Percentiles rank a stretch among this genome's conserved stretches.
Conservation (phyloP, 139 green algal genomes). For the Coccomyxa sp. region DNA sequence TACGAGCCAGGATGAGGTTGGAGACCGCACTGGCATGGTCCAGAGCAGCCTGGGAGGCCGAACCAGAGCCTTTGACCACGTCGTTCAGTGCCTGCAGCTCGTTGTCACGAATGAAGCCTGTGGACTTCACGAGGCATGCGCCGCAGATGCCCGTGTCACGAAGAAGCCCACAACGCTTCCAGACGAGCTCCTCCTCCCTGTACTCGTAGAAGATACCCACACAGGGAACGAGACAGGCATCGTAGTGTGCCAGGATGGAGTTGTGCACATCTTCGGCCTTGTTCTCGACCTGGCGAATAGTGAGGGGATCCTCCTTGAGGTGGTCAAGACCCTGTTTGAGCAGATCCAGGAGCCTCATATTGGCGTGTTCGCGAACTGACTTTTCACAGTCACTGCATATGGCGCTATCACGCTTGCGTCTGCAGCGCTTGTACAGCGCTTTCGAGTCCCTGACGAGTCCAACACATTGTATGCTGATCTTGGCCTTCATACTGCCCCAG, state of each 20-base stretch:
- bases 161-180: background rate
- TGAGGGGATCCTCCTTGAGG: background rate
- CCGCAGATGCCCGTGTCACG: background rate
- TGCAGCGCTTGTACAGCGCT: background rate
- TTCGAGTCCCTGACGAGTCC: background rate
- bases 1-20: background rate
- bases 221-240: background rate
- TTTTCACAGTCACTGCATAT: background rate
- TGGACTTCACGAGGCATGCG: background rate
- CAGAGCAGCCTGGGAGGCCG: background rate
- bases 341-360: background rate
- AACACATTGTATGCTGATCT: background rate
- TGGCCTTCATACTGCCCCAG: background rate
- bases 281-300: background rate
- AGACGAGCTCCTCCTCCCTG: background rate
- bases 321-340: background rate
- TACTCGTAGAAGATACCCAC: background rate
- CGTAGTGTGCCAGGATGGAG: background rate
- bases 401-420: background rate
- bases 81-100: background rate
- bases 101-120: background rate
- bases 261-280: background rate
- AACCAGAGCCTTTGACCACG: background rate
- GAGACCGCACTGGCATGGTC: background rate
- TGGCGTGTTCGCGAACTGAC: background rate